A percentile compares a stretch with the other conserved stretches of the same genome.
These are phyloP conservation scores for Brassica cretica DNA, from an alignment of 345 rosid species.

Conservation along the genomic window DNA sequence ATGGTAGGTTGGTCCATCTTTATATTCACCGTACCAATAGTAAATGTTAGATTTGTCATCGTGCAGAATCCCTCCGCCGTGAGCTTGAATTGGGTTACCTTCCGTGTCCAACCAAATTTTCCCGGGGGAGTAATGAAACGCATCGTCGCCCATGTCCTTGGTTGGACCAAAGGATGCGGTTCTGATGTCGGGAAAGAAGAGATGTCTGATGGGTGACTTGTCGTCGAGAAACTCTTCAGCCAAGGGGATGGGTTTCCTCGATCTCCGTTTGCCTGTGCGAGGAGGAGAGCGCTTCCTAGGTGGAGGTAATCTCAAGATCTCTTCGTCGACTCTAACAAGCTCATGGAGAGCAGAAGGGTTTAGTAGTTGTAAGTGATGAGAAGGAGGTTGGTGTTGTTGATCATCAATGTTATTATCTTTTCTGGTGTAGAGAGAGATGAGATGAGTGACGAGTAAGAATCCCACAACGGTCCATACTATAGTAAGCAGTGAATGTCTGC, in stretches of 20 bases:
- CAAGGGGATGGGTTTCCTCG: constrained; percentile 58
- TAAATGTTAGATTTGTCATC: constrained; percentile 60
- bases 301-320: constrained; percentile 71
- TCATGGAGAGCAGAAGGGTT: constrained; percentile 49
- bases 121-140: constrained; percentile 63
- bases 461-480: constrained; percentile 76
- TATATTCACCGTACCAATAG: constrained; percentile 94
- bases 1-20: constrained; percentile 90
- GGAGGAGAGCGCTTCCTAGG: constrained; percentile 84
- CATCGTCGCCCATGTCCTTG: constrained; percentile 54
- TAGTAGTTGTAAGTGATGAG: constrained; percentile 13
- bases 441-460: constrained; percentile 59
- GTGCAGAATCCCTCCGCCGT: constrained; percentile 81
- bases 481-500: constrained; percentile 60
- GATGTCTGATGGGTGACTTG: constrained; percentile 70
- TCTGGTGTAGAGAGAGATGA: constrained; percentile 49
- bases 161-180: constrained; percentile 57
- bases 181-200: constrained; percentile 74
- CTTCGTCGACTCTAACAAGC: constrained; percentile 79
- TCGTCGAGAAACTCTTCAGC: constrained; percentile 97
- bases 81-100: constrained; percentile 93
- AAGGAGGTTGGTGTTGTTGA: constrained; percentile 34
- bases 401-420: constrained; percentile 40
- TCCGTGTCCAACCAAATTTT: constrained; percentile 90
- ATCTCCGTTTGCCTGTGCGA: constrained; percentile 79